Base-by-base conservation (phyloP, 352 stramenopile genomes). In the Phytophthora cactorum region DNA sequence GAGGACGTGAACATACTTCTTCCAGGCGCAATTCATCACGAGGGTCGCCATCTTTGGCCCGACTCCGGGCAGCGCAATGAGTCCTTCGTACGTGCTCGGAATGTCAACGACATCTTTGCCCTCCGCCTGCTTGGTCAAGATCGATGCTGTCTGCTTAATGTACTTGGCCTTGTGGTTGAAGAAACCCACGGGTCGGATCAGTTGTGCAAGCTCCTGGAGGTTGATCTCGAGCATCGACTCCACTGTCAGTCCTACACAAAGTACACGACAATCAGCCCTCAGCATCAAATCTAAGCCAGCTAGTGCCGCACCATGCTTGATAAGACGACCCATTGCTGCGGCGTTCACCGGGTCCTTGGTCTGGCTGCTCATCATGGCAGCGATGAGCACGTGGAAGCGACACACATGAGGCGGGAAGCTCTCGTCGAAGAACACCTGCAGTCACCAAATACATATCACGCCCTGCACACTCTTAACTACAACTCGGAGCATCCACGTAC, bases 11-110 rank as follows among this genome's bases (percentile, higher is more conserved):
- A 74, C 78, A 29, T 78, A 95, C 87, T 84, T 91, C 52, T 89
- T 75, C 86, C 93, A 99, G 2, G 95, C 96, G 32, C 94, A 86
- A 61, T 84, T 91, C 87, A 99, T 96, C 25, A 98, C 81, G 54
- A 99, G 90, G n/a, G 95, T 95, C 9, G 95, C 96, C 95, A 99
- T 99, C 75, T 99, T 99, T 4, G 97, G 96, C 6, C 97, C 97
- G 4, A 99, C 88, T 10, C 97, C 97, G 4, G 93, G 90, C 17
- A 99, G 70, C 34, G 87, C 77, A 22, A 98, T 87, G 32, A 99
- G 82, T 5, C 84, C 86, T 11, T 96, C 84, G 39, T 96, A 95
- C 4, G 89, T 97, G 39, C 75, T 60, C 10, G 97, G 97, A 69
- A 99, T 98, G 32, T 98, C 93, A n/a, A 86, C 66, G 15, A 79